Percentiles rank a stretch among this genome's conserved stretches.
phyloP scores from a whole-genome alignment of 2,329 filamentous ascomycete species.

The Colletotrichum shisoi region DNA sequence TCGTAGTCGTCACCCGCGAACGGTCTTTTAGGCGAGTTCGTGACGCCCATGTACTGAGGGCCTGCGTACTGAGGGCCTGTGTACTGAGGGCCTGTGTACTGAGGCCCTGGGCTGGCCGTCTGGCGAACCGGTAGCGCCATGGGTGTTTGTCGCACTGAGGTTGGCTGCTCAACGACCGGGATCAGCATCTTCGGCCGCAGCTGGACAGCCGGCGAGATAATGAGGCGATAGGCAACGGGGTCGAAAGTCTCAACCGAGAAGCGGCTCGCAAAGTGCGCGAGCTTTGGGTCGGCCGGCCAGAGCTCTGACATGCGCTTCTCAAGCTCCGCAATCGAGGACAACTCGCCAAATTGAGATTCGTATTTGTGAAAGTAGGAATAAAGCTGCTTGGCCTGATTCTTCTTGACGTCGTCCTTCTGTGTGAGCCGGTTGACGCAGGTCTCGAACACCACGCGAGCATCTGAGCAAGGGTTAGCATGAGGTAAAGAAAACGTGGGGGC shows the following conservation, averaged over 20 bases:
- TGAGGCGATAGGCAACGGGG: conserved; percentile 79
- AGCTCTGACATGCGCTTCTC: conserved; percentile 92
- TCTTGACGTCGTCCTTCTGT: conserved; percentile 72
- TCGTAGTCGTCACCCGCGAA: conserved; percentile 75
- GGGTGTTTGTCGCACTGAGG: conserved; percentile 57
- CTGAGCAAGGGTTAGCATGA: conserved; percentile 54
- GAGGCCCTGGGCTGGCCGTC: conserved; percentile 57
- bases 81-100: conserved; percentile 59
- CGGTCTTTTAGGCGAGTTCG: conserved; percentile 68
- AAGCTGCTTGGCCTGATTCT: conserved; percentile 80
- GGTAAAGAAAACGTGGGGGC: no score
- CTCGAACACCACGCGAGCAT: conserved; percentile 95
- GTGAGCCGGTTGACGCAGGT: conserved; percentile 86
- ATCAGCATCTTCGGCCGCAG: conserved; percentile 70
- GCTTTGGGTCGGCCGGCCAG: conserved; percentile 85
- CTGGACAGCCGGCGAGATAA: conserved; percentile 82
- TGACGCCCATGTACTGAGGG: conserved; percentile 57
- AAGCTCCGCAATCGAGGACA: conserved; percentile 87
- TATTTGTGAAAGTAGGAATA: conserved; percentile 95
- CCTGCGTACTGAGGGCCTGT: conserved; percentile 58
- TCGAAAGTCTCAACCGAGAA: conserved; percentile 80
- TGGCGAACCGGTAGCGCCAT: conserved; percentile 45
- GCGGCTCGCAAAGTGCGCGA: conserved; percentile 77
- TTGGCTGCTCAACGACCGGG: conserved; percentile 62
- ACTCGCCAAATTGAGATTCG: conserved; percentile 91